Evolutionary conservation across 2,329 filamentous ascomycete genomes (phyloP).

Genomic region (Cercospora janseana): DNA sequence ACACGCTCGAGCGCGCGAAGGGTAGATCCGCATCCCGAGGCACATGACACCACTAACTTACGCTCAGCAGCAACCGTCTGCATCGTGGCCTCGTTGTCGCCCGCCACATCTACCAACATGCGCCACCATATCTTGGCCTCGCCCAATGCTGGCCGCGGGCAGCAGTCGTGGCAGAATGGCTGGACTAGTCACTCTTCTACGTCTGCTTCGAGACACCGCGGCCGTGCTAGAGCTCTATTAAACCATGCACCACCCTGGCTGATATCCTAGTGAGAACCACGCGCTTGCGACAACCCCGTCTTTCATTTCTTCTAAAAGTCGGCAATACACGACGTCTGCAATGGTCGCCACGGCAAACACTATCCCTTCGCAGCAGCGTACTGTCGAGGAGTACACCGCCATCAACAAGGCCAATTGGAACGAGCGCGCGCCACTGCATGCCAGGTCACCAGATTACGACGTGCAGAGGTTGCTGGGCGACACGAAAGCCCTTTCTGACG

Average conservation of each 20-base stretch:
- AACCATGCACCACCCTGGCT: constrained; percentile 12
- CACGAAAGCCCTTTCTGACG: constrained; percentile 20
- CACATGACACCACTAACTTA: too few relatives aligned
- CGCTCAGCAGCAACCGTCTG: too few relatives aligned
- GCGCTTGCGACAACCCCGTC: neutral
- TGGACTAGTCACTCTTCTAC: too few relatives aligned
- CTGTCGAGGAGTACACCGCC: constrained; percentile 7
- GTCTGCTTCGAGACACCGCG: constrained; percentile 2
- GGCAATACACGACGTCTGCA: neutral
- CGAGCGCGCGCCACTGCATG: constrained; percentile 26
- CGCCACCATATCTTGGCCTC: too few relatives aligned
- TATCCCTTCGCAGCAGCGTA: neutral
- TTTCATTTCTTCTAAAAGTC: neutral
- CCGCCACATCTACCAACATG: too few relatives aligned
- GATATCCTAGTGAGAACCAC: too few relatives aligned
- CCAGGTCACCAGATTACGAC: constrained; percentile 21
- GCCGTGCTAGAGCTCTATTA: neutral
- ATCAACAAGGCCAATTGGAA: constrained; percentile 28
- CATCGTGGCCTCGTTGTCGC: too few relatives aligned
- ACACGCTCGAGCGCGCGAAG: too few relatives aligned
- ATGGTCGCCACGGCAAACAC: neutral
- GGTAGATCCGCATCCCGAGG: too few relatives aligned
- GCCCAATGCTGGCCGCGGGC: too few relatives aligned
- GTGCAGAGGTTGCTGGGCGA: constrained; percentile 11
- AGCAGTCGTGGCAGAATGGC: too few relatives aligned